These are phyloP conservation scores for Pleurotus djamor DNA, from an alignment of 768 basidiomycete species.

Conservation along the genomic window DNA sequence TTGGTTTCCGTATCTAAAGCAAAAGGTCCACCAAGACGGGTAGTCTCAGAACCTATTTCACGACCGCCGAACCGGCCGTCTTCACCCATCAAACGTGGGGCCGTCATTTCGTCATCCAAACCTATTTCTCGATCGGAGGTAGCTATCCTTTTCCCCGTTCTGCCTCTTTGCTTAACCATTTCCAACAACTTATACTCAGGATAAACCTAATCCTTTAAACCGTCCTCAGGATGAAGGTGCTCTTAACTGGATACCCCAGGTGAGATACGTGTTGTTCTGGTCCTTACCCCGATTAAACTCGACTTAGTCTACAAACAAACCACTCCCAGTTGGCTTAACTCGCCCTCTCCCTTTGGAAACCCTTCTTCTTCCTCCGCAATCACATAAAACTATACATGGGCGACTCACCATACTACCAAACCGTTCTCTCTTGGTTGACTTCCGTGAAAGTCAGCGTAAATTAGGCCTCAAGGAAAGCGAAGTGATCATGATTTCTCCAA, in stretches of 20 bases:
- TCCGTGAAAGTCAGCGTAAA: slow-evolving; percentile 51
- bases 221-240: no score
- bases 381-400: slow-evolving; percentile 46
- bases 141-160: neutral
- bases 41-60: slow-evolving; percentile 29
- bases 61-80: neutral
- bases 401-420: slow-evolving; percentile 50
- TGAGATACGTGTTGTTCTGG: neutral
- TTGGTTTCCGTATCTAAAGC: slow-evolving; percentile 7
- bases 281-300: neutral
- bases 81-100: neutral
- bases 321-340: slow-evolving; percentile 29
- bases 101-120: neutral
- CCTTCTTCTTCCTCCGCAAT: slow-evolving; percentile 28
- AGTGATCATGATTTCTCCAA: slow-evolving; percentile 39
- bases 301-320: neutral
- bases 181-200: neutral
- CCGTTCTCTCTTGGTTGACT: slow-evolving; percentile 48
- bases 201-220: no score
- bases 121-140: neutral
- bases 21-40: slow-evolving; percentile 15
- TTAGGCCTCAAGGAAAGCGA: slow-evolving; percentile 42
- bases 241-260: neutral
- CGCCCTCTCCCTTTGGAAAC: slow-evolving; percentile 38
- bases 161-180: no score